Evolutionary conservation across 257 asterid species (phyloP).

Genomic region (Buddleja alternifolia): DNA sequence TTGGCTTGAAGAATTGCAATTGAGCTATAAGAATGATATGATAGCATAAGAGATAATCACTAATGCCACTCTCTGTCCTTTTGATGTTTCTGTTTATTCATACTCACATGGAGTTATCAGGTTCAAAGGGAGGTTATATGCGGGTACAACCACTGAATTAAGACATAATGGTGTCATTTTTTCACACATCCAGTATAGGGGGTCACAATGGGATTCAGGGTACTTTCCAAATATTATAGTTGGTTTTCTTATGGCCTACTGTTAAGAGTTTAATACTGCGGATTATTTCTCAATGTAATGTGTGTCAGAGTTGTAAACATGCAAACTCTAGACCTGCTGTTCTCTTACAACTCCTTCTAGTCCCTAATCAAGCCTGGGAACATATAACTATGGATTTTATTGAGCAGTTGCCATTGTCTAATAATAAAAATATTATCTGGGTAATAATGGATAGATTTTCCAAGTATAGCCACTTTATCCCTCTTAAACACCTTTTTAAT

Average conservation of each 20-base stretch:
- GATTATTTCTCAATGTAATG: background rate
- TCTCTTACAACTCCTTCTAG: background rate
- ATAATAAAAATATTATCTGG: background rate
- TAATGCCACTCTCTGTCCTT: rapidly evolving
- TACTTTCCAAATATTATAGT: background rate
- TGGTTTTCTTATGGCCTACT: background rate
- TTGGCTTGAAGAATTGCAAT: background rate
- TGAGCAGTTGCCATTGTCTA: background rate
- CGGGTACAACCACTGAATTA: background rate
- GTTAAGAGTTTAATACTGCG: background rate
- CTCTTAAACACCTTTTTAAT: background rate
- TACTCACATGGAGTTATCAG: background rate
- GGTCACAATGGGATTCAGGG: too few species aligned
- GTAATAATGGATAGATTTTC: slow-evolving; percentile 20
- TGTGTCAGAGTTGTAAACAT: background rate
- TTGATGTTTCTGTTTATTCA: background rate
- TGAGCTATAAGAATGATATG: background rate
- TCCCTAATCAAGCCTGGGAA: background rate
- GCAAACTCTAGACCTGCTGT: background rate
- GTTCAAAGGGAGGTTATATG: background rate
- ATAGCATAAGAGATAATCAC: background rate
- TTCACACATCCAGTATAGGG: too few species aligned
- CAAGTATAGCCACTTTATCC: slow-evolving; percentile 7
- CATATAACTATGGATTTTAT: slow-evolving; percentile 9
- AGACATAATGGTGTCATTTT: background rate